A percentile compares a stretch with the other conserved stretches of the same genome.
These are phyloP conservation scores for Glaciozyma antarctica DNA, from an alignment of 768 basidiomycete species.

Conservation along the genomic window DNA sequence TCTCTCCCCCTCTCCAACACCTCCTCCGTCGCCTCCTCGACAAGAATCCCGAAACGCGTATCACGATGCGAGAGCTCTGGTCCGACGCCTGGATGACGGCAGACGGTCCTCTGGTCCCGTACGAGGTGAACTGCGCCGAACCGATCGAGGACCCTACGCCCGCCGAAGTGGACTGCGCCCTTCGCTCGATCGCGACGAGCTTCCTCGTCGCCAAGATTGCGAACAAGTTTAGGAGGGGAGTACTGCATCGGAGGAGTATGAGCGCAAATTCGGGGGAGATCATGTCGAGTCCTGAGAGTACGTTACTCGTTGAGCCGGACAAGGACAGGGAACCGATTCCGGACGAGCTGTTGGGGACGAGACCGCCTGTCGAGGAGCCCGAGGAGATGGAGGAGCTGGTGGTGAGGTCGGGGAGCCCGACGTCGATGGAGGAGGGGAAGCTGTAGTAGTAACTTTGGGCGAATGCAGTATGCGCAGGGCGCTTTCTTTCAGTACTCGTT, in stretches of 20 bases:
- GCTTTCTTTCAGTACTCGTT: too few species aligned
- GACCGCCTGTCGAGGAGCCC: neutral
- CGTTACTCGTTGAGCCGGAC: neutral
- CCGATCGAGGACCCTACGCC: slow-evolving; percentile 17
- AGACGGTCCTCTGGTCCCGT: slow-evolving; percentile 5
- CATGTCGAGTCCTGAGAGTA: neutral
- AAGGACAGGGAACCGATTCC: neutral
- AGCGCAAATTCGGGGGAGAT: neutral
- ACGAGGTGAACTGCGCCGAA: slow-evolving; percentile 21
- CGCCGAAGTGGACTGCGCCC: slow-evolving; percentile 22
- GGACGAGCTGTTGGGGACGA: neutral
- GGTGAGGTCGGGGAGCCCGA: neutral
- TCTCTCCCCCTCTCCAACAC: neutral
- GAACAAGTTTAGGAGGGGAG: neutral
- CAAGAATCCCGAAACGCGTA: slow-evolving; percentile 7
- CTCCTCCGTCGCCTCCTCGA: slow-evolving; percentile 11
- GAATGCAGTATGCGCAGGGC: too few species aligned
- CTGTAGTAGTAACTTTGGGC: too few species aligned
- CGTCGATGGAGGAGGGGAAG: too few species aligned
- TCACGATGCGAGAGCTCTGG: slow-evolving; percentile 19
- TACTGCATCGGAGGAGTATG: neutral
- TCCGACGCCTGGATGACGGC: slow-evolving; percentile 19
- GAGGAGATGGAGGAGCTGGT: neutral
- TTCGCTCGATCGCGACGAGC: slow-evolving; percentile 5
- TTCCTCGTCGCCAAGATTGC: slow-evolving; percentile 18